Evolutionary conservation across 495 filamentous ascomycete genomes (phyloP).

Genomic region (Lasiosphaeris hirsuta): DNA sequence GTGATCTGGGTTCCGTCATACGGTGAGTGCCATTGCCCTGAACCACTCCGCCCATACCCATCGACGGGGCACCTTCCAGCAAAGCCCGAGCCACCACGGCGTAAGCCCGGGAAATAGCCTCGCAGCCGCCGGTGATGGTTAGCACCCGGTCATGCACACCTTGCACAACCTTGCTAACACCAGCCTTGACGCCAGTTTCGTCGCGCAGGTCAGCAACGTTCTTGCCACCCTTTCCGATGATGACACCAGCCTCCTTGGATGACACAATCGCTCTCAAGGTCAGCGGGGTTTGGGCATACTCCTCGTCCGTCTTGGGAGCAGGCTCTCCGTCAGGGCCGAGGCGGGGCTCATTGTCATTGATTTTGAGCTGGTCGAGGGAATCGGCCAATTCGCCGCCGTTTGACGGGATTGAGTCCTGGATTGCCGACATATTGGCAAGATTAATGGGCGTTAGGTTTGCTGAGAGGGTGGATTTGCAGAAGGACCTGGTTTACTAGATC

Average conservation of each 20-base stretch:
- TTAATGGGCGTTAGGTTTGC: neutral
- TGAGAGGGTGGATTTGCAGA: neutral
- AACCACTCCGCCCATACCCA: slow-evolving; percentile 90
- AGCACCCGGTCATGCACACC: slow-evolving; percentile 96
- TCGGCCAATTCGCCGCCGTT: slow-evolving; percentile 50
- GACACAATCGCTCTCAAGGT: slow-evolving; percentile 97
- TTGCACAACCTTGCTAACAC: slow-evolving; percentile 96
- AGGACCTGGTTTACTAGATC: slow-evolving; percentile 1
- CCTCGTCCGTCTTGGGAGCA: slow-evolving; percentile 84
- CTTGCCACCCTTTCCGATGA: slow-evolving; percentile 97
- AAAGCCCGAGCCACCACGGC: slow-evolving; percentile 87
- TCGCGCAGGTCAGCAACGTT: slow-evolving; percentile 97
- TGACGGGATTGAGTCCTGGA: slow-evolving; percentile 41
- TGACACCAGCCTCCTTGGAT: slow-evolving; percentile 96
- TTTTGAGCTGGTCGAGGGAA: slow-evolving; percentile 44
- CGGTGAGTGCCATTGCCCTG: slow-evolving; percentile 86
- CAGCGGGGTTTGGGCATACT: slow-evolving; percentile 85
- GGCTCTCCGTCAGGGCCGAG: slow-evolving; percentile 65
- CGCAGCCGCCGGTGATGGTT: slow-evolving; percentile 85
- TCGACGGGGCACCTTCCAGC: slow-evolving; percentile 85
- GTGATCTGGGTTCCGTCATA: slow-evolving; percentile 47
- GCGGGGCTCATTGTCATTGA: slow-evolving; percentile 52
- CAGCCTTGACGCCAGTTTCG: slow-evolving; percentile 94
- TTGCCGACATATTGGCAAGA: slow-evolving; percentile 41
- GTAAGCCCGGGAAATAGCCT: slow-evolving; percentile 85